Conservation (phyloP, 139 green algal species). For the Nannochloris sp. region DNA sequence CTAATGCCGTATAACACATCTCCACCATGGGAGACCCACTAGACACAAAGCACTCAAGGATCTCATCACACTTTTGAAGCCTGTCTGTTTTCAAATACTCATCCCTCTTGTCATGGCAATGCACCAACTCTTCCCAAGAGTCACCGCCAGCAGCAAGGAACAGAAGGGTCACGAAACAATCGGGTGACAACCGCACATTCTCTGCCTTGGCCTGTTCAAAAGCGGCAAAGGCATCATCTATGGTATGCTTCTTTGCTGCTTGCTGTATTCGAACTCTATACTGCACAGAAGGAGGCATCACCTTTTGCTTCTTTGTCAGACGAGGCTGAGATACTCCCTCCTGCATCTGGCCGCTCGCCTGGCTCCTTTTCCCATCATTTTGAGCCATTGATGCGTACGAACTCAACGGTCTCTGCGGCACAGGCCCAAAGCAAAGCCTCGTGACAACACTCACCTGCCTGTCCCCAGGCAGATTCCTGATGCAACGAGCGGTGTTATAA, state of each 20-base stretch:
- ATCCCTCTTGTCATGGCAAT: not conserved
- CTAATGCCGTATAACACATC: slow-evolving; percentile 28
- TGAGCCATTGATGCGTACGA: no score
- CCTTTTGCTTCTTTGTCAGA: slow-evolving; percentile 4
- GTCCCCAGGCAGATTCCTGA: no score
- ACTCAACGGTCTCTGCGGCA: no score
- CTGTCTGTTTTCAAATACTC: no score
- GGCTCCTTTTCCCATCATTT: no score
- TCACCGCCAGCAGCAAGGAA: slow-evolving; percentile 42
- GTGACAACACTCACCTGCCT: no score
- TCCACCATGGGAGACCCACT: not conserved
- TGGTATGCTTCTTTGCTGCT: slow-evolving; percentile 18
- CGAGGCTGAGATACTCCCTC: no score
- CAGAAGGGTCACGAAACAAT: slow-evolving; percentile 29
- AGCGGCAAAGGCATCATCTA: slow-evolving; percentile 18
- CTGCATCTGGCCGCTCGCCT: no score
- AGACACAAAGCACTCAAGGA: not conserved
- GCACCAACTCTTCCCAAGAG: slow-evolving; percentile 29
- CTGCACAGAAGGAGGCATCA: not conserved
- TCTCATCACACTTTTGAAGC: not conserved
- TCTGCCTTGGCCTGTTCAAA: slow-evolving; percentile 27
- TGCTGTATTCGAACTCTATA: slow-evolving; percentile 16
- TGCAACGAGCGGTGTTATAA: no score
- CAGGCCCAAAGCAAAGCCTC: no score
- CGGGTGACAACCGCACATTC: slow-evolving; percentile 10